These are phyloP conservation scores for Incumbomyces delicatus DNA, from an alignment of 2,329 filamentous ascomycete species.

Conservation along the genomic window DNA sequence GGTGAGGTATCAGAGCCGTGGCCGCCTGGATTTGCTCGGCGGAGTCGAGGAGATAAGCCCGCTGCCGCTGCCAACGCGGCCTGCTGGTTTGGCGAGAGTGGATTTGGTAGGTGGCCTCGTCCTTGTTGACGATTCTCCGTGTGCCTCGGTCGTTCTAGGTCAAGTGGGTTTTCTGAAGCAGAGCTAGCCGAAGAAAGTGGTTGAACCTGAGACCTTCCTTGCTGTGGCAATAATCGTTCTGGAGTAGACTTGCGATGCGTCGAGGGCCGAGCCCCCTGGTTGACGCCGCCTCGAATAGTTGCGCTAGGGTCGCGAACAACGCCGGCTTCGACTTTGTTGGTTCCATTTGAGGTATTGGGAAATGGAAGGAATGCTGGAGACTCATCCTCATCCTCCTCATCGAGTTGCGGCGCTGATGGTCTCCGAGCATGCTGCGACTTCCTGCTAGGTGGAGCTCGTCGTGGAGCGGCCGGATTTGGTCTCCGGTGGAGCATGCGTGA, in stretches of 20 bases:
- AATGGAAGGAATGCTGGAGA: slow-evolving; percentile 38
- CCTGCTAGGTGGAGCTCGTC: neutral
- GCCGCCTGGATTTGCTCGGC: slow-evolving; percentile 28
- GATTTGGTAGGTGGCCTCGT: slow-evolving; percentile 11
- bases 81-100: slow-evolving; percentile 37
- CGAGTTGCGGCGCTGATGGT: slow-evolving; percentile 18
- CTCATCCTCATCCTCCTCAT: slow-evolving; percentile 35
- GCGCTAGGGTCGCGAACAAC: slow-evolving; percentile 29
- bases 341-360: slow-evolving; percentile 5
- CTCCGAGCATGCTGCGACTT: slow-evolving; percentile 4
- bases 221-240: slow-evolving; percentile 21
- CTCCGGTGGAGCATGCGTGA: slow-evolving; percentile 16
- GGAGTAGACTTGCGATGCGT: slow-evolving; percentile 22
- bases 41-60: slow-evolving; percentile 16
- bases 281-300: slow-evolving; percentile 31
- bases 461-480: slow-evolving; percentile 12
- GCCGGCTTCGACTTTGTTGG: slow-evolving; percentile 14
- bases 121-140: neutral
- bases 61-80: slow-evolving; percentile 35
- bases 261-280: slow-evolving; percentile 17
- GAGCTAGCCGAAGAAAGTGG: slow-evolving; percentile 15
- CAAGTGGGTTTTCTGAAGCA: neutral
- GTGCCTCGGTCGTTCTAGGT: neutral
- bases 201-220: slow-evolving; percentile 24
- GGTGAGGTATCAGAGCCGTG: slow-evolving; percentile 47